Conservation (phyloP, 495 filamentous ascomycete genomes). For the Pyrenula aspistea region DNA sequence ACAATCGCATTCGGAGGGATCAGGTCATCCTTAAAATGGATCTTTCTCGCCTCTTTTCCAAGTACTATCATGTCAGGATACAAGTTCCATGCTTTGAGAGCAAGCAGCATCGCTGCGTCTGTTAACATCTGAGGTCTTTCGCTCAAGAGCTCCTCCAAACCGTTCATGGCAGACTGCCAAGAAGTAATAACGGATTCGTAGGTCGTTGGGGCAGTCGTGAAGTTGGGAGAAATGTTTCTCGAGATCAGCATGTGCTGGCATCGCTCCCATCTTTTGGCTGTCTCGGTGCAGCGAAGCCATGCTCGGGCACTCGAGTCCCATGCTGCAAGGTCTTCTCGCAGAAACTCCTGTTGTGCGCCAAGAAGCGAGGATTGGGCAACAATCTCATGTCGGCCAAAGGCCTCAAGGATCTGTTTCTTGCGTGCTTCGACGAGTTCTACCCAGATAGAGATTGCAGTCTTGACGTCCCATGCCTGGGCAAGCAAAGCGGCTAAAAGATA, state of each 20-base stretch:
- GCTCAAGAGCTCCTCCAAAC: slow-evolving; percentile 14
- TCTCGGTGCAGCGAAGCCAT: slow-evolving; percentile 20
- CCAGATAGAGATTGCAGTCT: slow-evolving; percentile 23
- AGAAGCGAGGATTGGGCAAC: slow-evolving; percentile 1
- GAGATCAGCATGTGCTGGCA: slow-evolving; percentile 21
- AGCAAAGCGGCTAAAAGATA: slow-evolving; percentile 25
- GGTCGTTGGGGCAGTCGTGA: slow-evolving; percentile 8
- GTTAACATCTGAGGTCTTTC: slow-evolving; percentile 12
- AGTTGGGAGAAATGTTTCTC: slow-evolving; percentile 16
- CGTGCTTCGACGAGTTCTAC: slow-evolving; percentile 15
- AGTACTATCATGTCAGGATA: slow-evolving; percentile 23
- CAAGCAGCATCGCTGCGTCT: slow-evolving; percentile 15
- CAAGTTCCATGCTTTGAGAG: slow-evolving; percentile 22
- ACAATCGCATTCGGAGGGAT: slow-evolving; percentile 14
- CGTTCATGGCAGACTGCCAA: slow-evolving; percentile 12
- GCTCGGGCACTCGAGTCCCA: slow-evolving; percentile 26
- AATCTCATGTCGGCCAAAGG: slow-evolving; percentile 2
- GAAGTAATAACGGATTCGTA: slow-evolving; percentile 18
- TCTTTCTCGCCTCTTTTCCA: slow-evolving; percentile 1
- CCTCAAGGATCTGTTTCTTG: slow-evolving; percentile 6
- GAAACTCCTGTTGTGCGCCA: slow-evolving; percentile 5
- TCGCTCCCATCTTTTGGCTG: slow-evolving; percentile 10
- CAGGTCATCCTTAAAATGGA: slow-evolving; percentile 13
- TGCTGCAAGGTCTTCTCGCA: slow-evolving; percentile 12
- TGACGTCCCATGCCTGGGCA: slow-evolving; percentile 11